These are phyloP conservation scores for Camelina hispida DNA, from an alignment of 345 rosid species.

Conservation along the genomic window DNA sequence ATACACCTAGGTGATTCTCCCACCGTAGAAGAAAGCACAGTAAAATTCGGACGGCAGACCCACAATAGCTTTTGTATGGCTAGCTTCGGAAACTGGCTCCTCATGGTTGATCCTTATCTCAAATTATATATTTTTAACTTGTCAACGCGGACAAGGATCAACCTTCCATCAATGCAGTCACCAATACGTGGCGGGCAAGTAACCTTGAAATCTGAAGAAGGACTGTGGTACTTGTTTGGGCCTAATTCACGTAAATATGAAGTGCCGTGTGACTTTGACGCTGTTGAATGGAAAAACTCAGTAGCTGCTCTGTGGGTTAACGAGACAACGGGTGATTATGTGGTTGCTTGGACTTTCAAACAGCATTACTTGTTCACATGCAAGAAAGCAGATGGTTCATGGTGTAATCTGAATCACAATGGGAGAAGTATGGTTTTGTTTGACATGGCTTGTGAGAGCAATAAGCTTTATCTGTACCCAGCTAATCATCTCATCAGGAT, in stretches of 20 bases:
- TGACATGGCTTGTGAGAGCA: background rate
- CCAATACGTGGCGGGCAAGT: background rate
- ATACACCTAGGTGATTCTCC: constrained; percentile 23
- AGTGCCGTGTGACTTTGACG: background rate
- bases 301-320: constrained; percentile 25
- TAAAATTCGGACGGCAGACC: background rate
- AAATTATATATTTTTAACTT: constrained; percentile 2
- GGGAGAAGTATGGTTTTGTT: background rate
- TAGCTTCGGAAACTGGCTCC: background rate
- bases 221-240: background rate
- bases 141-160: background rate
- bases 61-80: background rate
- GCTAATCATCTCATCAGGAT: background rate
- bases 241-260: background rate
- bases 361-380: constrained; percentile 15
- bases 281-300: background rate
- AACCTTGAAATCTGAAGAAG: background rate
- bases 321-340: background rate
- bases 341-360: constrained; percentile 14
- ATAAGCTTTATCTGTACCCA: constrained; percentile 23
- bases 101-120: background rate
- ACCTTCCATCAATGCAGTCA: constrained; percentile 25
- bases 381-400: background rate
- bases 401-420: background rate
- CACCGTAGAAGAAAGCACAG: background rate